Evolutionary conservation across 345 rosid genomes (phyloP).

Genomic region (Sonneratia alba): DNA sequence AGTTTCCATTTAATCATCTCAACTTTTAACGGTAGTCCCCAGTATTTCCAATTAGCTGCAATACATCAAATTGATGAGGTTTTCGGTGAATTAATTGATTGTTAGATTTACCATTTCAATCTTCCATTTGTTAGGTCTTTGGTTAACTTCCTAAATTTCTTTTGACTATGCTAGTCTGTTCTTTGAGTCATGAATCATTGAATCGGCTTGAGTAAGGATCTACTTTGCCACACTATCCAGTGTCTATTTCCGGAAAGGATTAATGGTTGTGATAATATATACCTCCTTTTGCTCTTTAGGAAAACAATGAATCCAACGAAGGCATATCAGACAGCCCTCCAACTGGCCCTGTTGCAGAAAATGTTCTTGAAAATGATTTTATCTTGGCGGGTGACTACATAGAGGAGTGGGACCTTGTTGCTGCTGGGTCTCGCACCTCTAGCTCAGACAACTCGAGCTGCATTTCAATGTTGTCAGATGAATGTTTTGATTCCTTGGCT

Average conservation of each 20-base stretch:
- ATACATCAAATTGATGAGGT: background rate
- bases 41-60: background rate
- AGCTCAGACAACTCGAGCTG: slow-evolving; percentile 51
- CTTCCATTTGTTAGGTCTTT: background rate
- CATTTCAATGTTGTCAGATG: slow-evolving; percentile 35
- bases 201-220: background rate
- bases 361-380: slow-evolving; percentile 13
- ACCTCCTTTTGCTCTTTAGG: slow-evolving; percentile 12
- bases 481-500: slow-evolving; percentile 33
- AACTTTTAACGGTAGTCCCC: background rate
- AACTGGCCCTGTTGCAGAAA: slow-evolving; percentile 14
- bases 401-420: slow-evolving; percentile 38
- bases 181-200: too few species aligned
- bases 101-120: background rate
- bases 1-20: background rate
- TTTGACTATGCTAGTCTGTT: too few species aligned
- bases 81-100: background rate
- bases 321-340: slow-evolving; percentile 11
- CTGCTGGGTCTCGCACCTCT: slow-evolving; percentile 29
- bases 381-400: slow-evolving; percentile 24
- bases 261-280: background rate
- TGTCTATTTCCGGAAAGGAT: background rate
- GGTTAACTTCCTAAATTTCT: background rate
- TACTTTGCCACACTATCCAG: background rate
- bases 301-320: slow-evolving; percentile 12